Conservation (phyloP, 805 yeast genomes). For the Huiozyma naganishii region DNA sequence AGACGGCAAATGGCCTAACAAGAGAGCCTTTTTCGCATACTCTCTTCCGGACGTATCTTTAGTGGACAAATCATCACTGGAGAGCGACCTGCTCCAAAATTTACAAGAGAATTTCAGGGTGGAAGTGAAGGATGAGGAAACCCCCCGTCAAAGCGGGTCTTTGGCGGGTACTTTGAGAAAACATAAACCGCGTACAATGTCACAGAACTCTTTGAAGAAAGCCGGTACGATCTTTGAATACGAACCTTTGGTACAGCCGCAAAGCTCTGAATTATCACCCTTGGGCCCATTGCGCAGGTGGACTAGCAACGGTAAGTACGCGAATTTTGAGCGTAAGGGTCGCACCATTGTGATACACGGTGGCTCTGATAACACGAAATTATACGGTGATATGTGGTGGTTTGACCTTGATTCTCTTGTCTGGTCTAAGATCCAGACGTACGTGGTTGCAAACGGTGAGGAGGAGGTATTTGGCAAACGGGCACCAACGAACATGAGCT, state of each 20-base stretch:
- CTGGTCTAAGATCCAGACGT: slow-evolving; percentile 28
- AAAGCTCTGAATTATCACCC: not conserved
- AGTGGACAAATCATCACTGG: slow-evolving; percentile 6
- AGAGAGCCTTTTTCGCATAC: slow-evolving; percentile 30
- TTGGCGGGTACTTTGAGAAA: not conserved
- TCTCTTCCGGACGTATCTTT: slow-evolving; percentile 16
- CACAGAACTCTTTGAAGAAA: not conserved
- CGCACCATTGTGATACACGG: slow-evolving; percentile 29
- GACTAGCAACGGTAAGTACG: not conserved
- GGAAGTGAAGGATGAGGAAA: slow-evolving; percentile 1
- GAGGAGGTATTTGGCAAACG: slow-evolving; percentile 1
- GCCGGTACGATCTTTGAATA: slow-evolving; percentile 7
- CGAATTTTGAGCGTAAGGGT: not conserved
- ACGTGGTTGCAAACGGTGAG: slow-evolving; percentile 1
- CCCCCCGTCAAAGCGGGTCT: not conserved
- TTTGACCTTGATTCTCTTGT: slow-evolving; percentile 34
- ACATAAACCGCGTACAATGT: not conserved
- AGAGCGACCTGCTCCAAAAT: slow-evolving; percentile 11
- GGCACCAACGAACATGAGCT: slow-evolving; percentile 7
- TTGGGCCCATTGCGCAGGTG: no score
- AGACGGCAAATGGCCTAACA: slow-evolving; percentile 20
- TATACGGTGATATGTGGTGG: slow-evolving; percentile 42
- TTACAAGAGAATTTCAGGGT: slow-evolving; percentile 15
- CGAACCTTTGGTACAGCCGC: slow-evolving; percentile 2
- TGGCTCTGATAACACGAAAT: slow-evolving; percentile 28